Base-by-base conservation (phyloP, 2,329 filamentous ascomycete genomes). In the Hypoxylon sp. region DNA sequence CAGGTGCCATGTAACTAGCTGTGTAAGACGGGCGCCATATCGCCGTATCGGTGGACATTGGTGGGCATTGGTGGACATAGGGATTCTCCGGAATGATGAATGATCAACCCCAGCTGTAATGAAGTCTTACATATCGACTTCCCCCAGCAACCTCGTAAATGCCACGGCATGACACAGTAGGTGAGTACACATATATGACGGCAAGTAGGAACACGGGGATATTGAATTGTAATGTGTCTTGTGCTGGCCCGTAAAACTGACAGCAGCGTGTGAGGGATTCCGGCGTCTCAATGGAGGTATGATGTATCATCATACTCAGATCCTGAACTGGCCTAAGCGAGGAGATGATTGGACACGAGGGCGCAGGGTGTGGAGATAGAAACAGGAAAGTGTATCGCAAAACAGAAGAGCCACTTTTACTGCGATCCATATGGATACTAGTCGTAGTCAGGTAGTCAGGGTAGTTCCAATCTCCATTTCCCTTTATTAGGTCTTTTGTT, bases 261-360 rank as follows among this genome's bases (percentile, higher is more conserved):
- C 40, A 44, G 42, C 44, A 44, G 30, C 42, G 54, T 48, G 37
- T 57, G 56, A 62, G 54, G 53, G 50, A 66, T 63, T 69, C 63
- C 59, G 37, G 59, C 62, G 48, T 59, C 48, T 63, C 33, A 46
- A 54, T 40, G 65, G 33, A 61, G 33, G 48, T 61, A 61, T 66
- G 53, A 57, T 61, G 64, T 50, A 64, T 61, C 62, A 68, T 71
- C 51, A 62, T 63, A 56, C 49, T 37, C 54, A 63, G 57, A 68
- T 65, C 64, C 61, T 53, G 42, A 68, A 70, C 13, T 35, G 27
- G 61, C 25, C 22, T 64, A 71, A 71, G 62, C 69, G 60, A 71
- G 58, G 33, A 5, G 53, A 56, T 66, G 66, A 71, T 71, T 66
- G 63, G 69, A 64, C 64, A 62, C 62, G 56, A 64, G 27, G n/a